phyloP scores from a whole-genome alignment of 1,284 basidiomycete genomes.

The Cryptococcus sp. region DNA sequence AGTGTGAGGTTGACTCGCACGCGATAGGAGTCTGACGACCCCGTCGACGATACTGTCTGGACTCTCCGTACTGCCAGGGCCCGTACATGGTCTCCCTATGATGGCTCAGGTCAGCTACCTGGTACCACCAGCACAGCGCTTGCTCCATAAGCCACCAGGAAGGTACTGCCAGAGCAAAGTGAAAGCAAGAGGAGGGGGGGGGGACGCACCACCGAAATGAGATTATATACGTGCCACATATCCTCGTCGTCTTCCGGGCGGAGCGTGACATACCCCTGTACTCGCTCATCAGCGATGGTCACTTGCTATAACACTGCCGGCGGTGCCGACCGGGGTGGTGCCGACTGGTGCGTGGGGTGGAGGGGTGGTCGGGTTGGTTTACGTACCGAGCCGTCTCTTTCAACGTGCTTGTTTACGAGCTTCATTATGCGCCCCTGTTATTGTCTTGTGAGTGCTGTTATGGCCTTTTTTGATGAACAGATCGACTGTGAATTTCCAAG shows the following conservation, averaged over 20 bases:
- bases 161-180: too few relatives aligned
- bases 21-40: conserved; percentile 87
- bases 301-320: neutral
- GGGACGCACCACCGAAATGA: conserved; percentile 67
- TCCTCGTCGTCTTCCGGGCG: conserved; percentile 95
- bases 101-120: conserved; percentile 4
- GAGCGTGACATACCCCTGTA: conserved; percentile 80
- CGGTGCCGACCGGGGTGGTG: neutral
- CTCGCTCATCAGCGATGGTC: conserved; percentile 2
- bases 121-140: neutral
- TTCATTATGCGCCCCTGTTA: conserved; percentile 61
- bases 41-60: conserved; percentile 74
- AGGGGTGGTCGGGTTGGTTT: neutral
- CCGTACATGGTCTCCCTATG: conserved; percentile 76
- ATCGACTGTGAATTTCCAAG: neutral
- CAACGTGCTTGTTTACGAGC: conserved; percentile 61
- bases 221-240: conserved; percentile 99
- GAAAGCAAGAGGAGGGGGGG: neutral
- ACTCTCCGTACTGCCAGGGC: conserved; percentile 82
- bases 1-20: conserved; percentile 83
- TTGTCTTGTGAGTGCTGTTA: too few relatives aligned
- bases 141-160: too few relatives aligned
- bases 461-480: too few relatives aligned
- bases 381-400: conserved; percentile 72
- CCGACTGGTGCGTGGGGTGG: too few relatives aligned